Percentiles rank a stretch among this genome's conserved stretches.
These are phyloP conservation scores for Annulohypoxylon truncatum DNA, from an alignment of 2,329 filamentous ascomycete genomes.

Conservation along the genomic window DNA sequence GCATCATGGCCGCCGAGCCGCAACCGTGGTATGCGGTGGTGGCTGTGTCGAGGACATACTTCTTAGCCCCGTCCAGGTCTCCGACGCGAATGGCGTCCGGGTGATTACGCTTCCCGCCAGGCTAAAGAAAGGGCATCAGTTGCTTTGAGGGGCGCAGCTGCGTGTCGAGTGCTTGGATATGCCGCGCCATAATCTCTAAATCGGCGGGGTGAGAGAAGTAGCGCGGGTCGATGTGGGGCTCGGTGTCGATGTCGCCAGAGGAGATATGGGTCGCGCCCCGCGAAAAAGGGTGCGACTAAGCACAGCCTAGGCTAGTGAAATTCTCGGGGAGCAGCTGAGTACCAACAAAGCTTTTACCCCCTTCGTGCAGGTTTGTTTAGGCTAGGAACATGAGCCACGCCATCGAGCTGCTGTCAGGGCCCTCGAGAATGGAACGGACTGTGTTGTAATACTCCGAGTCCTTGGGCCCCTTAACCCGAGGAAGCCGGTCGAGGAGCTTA, in stretches of 20 bases:
- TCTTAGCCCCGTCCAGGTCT: background rate
- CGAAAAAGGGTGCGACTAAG: background rate
- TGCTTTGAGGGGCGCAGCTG: background rate
- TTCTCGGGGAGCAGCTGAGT: background rate
- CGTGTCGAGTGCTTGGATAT: background rate
- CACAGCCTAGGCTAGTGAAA: background rate
- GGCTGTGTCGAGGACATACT: background rate
- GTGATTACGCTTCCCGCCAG: background rate
- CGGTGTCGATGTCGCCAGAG: background rate
- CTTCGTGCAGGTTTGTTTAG: background rate
- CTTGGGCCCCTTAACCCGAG: background rate
- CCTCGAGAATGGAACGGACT: background rate
- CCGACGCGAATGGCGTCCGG: background rate
- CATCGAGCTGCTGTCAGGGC: background rate
- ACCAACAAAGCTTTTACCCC: background rate
- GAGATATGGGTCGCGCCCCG: background rate
- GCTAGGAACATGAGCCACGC: background rate
- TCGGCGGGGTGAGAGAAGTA: background rate
- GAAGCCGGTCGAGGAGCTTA: background rate
- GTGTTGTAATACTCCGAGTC: background rate
- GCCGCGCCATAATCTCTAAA: background rate
- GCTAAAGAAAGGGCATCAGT: background rate
- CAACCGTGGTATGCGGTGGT: background rate
- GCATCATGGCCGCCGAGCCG: slow-evolving; percentile 23
- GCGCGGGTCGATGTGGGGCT: background rate